These are phyloP conservation scores for Alloteropsis semialata DNA, from an alignment of 176 grass and related monocot genomes.

Conservation along the genomic window DNA sequence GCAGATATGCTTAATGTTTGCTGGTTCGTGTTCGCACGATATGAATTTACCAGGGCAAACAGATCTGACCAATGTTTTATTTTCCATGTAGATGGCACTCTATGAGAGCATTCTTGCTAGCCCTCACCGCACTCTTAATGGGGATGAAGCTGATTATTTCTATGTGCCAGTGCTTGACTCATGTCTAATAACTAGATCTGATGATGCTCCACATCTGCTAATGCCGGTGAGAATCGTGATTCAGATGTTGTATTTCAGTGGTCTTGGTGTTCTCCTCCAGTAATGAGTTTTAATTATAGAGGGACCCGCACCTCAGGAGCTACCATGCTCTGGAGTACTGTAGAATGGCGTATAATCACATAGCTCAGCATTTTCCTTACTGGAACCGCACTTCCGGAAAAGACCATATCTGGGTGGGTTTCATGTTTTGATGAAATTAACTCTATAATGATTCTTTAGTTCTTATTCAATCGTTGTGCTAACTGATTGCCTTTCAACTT, in stretches of 20 bases:
- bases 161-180: conserved; percentile 95
- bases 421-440: conserved; percentile 31
- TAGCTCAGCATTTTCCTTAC: conserved; percentile 77
- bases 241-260: conserved; percentile 18
- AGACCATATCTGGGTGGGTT: conserved; percentile 95
- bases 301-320: conserved; percentile 48
- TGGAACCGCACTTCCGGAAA: conserved; percentile 90
- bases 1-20: conserved; percentile 13
- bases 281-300: conserved; percentile 44
- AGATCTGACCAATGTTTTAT: conserved; percentile 28
- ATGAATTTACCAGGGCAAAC: neutral
- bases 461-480: conserved; percentile 11
- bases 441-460: conserved; percentile 5
- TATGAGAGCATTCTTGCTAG: conserved; percentile 96
- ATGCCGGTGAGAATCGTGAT: conserved; percentile 52
- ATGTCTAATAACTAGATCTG: conserved; percentile 86
- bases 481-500: conserved; percentile 31
- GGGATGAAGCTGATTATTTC: conserved; percentile 96
- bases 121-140: conserved; percentile 89
- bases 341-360: conserved; percentile 84
- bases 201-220: conserved; percentile 71
- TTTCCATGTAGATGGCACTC: conserved; percentile 75
- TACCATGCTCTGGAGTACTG: conserved; percentile 83
- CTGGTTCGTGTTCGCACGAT: conserved; percentile 4
- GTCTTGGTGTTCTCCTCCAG: neutral